Conservation (phyloP, 106 monocot genomes). For the Hemerocallis citrina region DNA sequence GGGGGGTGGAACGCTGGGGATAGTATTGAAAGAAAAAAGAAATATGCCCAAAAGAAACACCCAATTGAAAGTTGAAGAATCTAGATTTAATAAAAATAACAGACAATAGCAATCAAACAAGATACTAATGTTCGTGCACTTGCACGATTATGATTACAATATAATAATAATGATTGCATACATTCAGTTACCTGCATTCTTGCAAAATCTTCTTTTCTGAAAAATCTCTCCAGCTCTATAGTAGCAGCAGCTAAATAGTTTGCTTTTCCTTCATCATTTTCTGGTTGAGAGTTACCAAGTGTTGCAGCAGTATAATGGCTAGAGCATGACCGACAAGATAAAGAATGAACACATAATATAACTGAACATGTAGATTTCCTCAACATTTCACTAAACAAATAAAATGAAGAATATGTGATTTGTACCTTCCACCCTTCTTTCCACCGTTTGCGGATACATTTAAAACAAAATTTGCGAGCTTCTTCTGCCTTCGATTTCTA, state of each 20-base stretch:
- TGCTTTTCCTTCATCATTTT: slow-evolving; percentile 56
- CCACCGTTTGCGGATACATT: background rate
- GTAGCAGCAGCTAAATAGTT: slow-evolving; percentile 62
- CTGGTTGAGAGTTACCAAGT: slow-evolving; percentile 45
- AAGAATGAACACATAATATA: background rate
- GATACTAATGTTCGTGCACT: background rate
- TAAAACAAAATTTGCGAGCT: slow-evolving; percentile 20
- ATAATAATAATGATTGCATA: background rate
- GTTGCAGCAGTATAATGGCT: slow-evolving; percentile 83
- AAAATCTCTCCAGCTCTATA: slow-evolving; percentile 77
- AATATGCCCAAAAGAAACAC: background rate
- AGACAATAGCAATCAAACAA: background rate
- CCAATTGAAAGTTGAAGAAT: background rate
- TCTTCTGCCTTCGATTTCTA: slow-evolving; percentile 48
- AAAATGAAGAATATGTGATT: slow-evolving; percentile 1
- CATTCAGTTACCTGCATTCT: slow-evolving; percentile 69
- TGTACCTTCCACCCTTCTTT: slow-evolving; percentile 35
- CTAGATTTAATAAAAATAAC: too few relatives aligned
- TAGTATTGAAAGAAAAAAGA: background rate
- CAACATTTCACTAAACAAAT: background rate
- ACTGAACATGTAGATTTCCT: background rate
- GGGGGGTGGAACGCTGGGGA: background rate
- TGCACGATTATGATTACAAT: background rate
- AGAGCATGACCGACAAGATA: background rate
- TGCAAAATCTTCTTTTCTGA: slow-evolving; percentile 91